These are phyloP conservation scores for Cyclanthera cordifolia DNA, from an alignment of 306 rosid genomes.

Conservation along the genomic window DNA sequence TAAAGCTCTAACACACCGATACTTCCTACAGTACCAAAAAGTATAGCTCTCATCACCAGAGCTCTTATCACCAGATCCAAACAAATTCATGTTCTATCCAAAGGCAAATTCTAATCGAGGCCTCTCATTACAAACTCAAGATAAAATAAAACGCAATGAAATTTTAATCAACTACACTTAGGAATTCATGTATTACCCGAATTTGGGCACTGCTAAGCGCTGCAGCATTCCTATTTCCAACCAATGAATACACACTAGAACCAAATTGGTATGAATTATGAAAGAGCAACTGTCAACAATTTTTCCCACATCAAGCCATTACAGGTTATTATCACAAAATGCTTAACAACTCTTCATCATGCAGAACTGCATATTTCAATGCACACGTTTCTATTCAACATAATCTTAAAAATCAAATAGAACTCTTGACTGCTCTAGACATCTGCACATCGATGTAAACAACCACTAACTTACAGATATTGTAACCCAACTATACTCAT, in stretches of 20 bases:
- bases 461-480: not conserved
- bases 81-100: not conserved
- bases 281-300: not conserved
- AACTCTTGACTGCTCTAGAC: not conserved
- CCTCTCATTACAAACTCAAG: not conserved
- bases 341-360: not conserved
- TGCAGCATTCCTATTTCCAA: not conserved
- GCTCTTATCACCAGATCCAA: slow-evolving; percentile 3
- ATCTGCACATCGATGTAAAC: not conserved
- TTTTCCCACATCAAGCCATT: not conserved
- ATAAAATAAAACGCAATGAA: not conserved
- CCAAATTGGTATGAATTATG: not conserved
- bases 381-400: not conserved
- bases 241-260: not conserved
- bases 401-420: not conserved
- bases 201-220: not conserved
- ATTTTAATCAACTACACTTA: not conserved
- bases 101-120: not conserved
- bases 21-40: not conserved
- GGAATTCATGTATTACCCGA: not conserved
- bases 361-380: not conserved
- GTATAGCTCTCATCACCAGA: too few species aligned
- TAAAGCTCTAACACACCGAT: not conserved
- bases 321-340: not conserved
- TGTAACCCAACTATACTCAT: not conserved